Evolutionary conservation across 2,329 filamentous ascomycete genomes (phyloP).

Genomic region (Talaromyces sp.): DNA sequence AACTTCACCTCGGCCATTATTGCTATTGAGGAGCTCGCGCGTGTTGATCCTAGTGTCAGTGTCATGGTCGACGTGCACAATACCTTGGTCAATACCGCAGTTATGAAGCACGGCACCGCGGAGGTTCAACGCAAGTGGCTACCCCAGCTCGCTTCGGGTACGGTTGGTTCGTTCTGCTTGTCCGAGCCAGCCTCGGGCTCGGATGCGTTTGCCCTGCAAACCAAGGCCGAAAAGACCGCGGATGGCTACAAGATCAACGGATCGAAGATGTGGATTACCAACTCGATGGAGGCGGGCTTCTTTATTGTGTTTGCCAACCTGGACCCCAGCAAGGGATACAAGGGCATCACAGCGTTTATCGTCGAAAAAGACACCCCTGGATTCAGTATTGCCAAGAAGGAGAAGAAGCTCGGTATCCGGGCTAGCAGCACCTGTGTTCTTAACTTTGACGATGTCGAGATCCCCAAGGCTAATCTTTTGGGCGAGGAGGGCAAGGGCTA

Average conservation of each 20-base stretch:
- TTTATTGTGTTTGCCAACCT: conserved; percentile 99
- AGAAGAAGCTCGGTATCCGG: conserved; percentile 98
- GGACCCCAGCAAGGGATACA: conserved; percentile 86
- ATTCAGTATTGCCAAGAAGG: conserved; percentile 96
- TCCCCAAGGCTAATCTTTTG: conserved; percentile 82
- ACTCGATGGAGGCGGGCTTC: conserved; percentile 86
- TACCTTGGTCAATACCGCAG: conserved; percentile 89
- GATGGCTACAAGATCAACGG: conserved; percentile 83
- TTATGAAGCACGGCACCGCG: conserved; percentile 76
- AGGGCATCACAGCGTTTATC: conserved; percentile 93
- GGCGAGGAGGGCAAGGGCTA: conserved; percentile 89
- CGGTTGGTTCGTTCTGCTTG: conserved; percentile 85
- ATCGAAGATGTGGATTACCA: conserved; percentile 99
- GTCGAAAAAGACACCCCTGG: conserved; percentile 85
- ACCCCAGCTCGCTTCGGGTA: conserved; percentile 82
- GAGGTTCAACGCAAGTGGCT: conserved; percentile 79
- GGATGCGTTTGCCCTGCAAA: conserved; percentile 91
- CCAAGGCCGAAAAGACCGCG: conserved; percentile 77
- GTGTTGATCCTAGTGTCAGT: conserved; percentile 89
- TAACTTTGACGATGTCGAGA: conserved; percentile 92
- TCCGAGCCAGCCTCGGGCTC: conserved; percentile 90
- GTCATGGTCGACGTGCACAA: conserved; percentile 98
- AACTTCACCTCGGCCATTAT: conserved; percentile 97
- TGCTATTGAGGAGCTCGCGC: conserved; percentile 91
- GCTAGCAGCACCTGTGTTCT: conserved; percentile 95